Conservation (phyloP, 108 stramenopile species). For the Chaetoceros tenuissimus region DNA sequence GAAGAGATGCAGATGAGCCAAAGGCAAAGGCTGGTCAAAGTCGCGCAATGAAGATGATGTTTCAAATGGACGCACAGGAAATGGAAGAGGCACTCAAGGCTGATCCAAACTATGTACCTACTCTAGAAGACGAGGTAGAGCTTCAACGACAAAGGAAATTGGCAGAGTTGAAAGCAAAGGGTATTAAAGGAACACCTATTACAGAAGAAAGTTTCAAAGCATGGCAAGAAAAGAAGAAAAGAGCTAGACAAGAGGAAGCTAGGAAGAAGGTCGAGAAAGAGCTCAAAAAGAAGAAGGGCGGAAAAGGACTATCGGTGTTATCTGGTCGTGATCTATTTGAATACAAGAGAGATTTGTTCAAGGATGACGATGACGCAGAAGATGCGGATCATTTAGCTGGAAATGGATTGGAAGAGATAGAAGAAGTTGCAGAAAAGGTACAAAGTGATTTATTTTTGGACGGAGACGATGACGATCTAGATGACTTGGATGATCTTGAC, state of each 20-base stretch:
- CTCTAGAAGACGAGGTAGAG: conserved; percentile 84
- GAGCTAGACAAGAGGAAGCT: conserved; percentile 50
- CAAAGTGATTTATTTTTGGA: conserved; percentile 71
- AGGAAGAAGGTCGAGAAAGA: conserved; percentile 80
- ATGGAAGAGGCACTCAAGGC: conserved; percentile 75
- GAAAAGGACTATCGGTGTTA: conserved; percentile 78
- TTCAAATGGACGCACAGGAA: conserved; percentile 80
- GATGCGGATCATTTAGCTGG: conserved; percentile 11
- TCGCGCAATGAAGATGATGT: conserved; percentile 85
- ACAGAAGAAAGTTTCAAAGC: conserved; percentile 72
- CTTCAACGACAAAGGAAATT: conserved; percentile 77
- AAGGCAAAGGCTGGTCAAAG: conserved; percentile 17
- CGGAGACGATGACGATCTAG: conserved; percentile 79
- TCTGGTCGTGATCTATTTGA: conserved; percentile 77
- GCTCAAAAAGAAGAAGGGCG: conserved; percentile 89
- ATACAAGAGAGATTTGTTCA: conserved; percentile 78
- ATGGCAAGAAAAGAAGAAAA: conserved; percentile 82
- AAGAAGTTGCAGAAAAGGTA: conserved; percentile 58
- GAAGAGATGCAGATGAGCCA: conserved; percentile 47
- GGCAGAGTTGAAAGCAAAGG: conserved; percentile 61
- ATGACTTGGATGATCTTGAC: conserved; percentile 73
- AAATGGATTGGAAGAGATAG: conserved; percentile 15
- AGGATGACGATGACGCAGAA: conserved; percentile 55
- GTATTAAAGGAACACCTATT: conserved; percentile 65
- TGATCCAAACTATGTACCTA: conserved; percentile 88